A percentile compares a stretch with the other conserved stretches of the same genome.
phyloP scores from a whole-genome alignment of 768 basidiomycete species.

The Tulasnella sp. region DNA sequence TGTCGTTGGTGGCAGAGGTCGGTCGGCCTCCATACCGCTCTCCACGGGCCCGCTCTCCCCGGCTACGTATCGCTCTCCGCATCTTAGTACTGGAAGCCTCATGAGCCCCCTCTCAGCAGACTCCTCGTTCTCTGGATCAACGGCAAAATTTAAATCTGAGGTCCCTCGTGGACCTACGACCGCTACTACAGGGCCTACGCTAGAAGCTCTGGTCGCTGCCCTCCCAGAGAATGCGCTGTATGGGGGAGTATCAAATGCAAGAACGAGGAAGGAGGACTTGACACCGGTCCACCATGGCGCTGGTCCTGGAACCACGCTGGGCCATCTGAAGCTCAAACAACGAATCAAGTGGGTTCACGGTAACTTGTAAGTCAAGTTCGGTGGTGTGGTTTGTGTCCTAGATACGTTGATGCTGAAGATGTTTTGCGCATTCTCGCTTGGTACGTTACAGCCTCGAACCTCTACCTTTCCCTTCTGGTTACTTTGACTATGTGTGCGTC shows the following conservation, averaged over 20 bases:
- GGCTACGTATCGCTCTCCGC: too few species aligned
- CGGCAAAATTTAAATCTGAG: too few species aligned
- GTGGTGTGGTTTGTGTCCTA: background rate
- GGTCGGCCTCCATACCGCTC: too few species aligned
- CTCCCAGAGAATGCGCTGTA: background rate
- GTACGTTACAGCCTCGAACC: constrained; percentile 42
- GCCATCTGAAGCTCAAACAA: constrained; percentile 30
- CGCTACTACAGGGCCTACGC: background rate
- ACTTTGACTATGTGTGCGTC: constrained; percentile 76
- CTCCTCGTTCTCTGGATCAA: too few species aligned
- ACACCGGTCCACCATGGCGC: background rate
- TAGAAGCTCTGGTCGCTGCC: constrained; percentile 1
- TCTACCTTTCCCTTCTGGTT: constrained; percentile 57
- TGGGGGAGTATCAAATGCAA: background rate
- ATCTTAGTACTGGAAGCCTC: too few species aligned
- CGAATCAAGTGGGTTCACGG: constrained; percentile 62
- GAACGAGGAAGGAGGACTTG: background rate
- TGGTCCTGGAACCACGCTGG: background rate
- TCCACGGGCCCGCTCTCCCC: too few species aligned
- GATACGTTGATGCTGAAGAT: too few species aligned
- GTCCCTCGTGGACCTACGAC: background rate
- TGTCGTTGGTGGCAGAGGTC: too few species aligned
- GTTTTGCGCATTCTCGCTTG: constrained; percentile 1
- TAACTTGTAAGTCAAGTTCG: constrained; percentile 45
- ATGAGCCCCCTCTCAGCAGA: too few species aligned